A percentile compares a stretch with the other conserved stretches of the same genome.
Evolutionary conservation across 2,329 filamentous ascomycete species (phyloP).

Genomic region (Orbilia oligospora): DNA sequence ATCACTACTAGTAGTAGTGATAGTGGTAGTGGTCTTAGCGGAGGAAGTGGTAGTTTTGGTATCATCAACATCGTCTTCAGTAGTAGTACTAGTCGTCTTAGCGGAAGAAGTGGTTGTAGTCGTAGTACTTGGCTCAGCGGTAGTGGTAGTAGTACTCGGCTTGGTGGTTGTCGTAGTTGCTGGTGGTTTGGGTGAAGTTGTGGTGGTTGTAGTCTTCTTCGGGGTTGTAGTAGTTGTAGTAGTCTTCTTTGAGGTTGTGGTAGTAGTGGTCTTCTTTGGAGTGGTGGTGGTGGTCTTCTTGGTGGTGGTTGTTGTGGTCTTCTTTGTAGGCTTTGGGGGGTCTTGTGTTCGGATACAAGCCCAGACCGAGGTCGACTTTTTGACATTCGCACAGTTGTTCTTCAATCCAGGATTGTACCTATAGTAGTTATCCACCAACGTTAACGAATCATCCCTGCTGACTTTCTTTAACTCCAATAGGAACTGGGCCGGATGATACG

Average conservation of each 20-base stretch:
- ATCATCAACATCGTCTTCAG: no score
- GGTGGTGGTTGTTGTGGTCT: conserved; percentile 15
- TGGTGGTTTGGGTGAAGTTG: neutral
- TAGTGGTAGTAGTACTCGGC: no score
- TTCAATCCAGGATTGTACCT: conserved; percentile 33
- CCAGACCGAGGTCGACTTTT: neutral
- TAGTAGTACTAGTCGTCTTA: neutral
- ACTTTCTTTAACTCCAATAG: no score
- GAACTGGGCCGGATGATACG: no score
- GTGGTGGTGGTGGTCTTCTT: conserved; percentile 1
- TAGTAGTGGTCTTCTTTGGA: neutral
- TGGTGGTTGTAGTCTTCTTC: neutral
- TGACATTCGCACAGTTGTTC: conserved; percentile 19
- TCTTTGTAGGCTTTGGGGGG: neutral
- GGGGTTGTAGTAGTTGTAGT: neutral
- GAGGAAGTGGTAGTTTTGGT: no score
- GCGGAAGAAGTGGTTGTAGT: no score
- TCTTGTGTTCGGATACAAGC: conserved; percentile 19
- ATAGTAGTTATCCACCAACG: neutral
- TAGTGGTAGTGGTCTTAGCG: no score
- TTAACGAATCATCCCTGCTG: neutral
- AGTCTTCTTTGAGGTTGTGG: conserved; percentile 5
- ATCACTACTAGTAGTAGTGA: no score
- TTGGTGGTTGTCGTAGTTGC: no score
- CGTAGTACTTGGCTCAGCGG: no score